Evolutionary conservation across 805 yeast species (phyloP), one percentile per base, ranked within the genome.

Genomic region (Metschnikowia corniflorae): DNA sequence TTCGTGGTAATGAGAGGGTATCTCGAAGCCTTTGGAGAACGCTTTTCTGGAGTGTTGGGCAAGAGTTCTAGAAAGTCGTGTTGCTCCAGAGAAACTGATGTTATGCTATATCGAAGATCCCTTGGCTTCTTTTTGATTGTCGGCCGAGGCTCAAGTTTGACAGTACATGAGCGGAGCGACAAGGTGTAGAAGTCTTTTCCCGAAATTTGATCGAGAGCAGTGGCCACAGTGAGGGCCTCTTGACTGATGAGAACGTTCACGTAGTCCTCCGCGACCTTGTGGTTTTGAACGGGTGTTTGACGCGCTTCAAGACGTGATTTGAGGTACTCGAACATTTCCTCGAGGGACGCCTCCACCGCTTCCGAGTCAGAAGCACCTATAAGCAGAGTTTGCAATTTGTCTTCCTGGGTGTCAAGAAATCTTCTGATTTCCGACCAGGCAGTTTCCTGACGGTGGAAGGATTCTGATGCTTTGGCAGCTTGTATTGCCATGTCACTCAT

Each of bases 401-500:
- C 35, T 32, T 68, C 73, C 31, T 57, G 59, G 3, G 44, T 29
- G 14, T 51, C 49, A 18, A 68, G 31, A 15, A 44, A 22, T 5
- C 18, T 26, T 7, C 50, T 35, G 1, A 52, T 35, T 28, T 62
- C 65, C 16, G 43, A 41, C 71, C 72, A 66, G 2, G 45, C 33
- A 0, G 40, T 33, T 2, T 56, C 48, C 34, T 49, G 51, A 20
- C 55, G 51, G 39, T 64, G 68, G 43, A 43, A 64, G 0, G 37
- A 24, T 5, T 61, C 50, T 0, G 71, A 55, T 21, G 45, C 42
- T 9, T 38, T 45, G 4, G 69, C 58, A 2, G 62, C 40, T 8
- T 47, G 39, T 2, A 49, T 37, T 3, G 51, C 43, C 22, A 61
- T 35, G 22, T 54, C 63, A 7, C 44, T 43, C 16, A 60, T 47